Conservation (phyloP, 2,329 filamentous ascomycete species). For the Exophiala viscosa region DNA sequence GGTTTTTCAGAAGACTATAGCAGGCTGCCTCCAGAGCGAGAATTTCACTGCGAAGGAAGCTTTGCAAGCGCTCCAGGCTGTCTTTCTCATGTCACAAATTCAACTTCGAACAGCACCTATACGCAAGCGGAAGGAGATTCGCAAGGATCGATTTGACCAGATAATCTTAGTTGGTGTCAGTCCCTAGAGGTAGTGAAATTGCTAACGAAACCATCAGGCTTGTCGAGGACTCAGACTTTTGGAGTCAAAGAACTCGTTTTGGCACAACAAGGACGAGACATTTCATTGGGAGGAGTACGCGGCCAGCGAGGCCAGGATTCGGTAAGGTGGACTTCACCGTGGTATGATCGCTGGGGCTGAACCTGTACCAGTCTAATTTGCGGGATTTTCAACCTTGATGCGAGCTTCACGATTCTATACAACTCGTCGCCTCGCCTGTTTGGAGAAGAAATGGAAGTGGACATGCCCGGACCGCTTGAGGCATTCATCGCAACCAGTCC, state of each 20-base stretch:
- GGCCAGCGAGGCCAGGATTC: constrained; percentile 2
- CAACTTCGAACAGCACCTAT: constrained; percentile 1
- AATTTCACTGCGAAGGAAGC: background rate
- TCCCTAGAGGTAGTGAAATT: too few relatives aligned
- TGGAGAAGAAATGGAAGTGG: constrained; percentile 6
- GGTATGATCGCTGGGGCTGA: too few relatives aligned
- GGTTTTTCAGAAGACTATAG: background rate
- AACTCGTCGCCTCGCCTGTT: constrained; percentile 6
- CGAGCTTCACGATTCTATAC: constrained; percentile 9
- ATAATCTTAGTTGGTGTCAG: background rate
- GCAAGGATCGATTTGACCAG: constrained; percentile 3
- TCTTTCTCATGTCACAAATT: constrained; percentile 4
- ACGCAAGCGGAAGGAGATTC: background rate
- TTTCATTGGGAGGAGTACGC: constrained; percentile 6
- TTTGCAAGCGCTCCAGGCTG: constrained; percentile 5
- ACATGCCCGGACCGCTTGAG: background rate
- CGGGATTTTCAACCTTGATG: constrained; percentile 11
- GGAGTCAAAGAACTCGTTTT: constrained; percentile 2
- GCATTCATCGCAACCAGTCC: constrained; percentile 6
- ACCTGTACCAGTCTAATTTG: background rate
- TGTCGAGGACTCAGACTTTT: constrained; percentile 1
- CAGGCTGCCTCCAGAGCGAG: background rate
- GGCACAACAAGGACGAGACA: background rate
- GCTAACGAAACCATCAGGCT: too few relatives aligned
- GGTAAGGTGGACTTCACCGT: background rate